These are phyloP conservation scores for Fusarium pseudograminearum DNA, from an alignment of 2,329 filamentous ascomycete species.

Conservation along the genomic window DNA sequence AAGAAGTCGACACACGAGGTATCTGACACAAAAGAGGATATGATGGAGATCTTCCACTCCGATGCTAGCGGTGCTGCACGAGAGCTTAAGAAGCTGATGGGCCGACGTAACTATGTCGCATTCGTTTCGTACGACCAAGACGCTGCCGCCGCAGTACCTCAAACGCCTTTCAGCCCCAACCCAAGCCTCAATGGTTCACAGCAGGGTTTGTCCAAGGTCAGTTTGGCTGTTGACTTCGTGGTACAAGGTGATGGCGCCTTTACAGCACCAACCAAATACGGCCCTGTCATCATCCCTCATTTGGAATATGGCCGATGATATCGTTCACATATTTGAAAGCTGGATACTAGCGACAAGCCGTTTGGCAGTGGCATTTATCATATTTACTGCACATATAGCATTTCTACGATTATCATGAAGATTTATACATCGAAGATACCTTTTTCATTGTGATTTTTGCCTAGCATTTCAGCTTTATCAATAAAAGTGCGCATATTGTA, in stretches of 20 bases:
- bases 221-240: conserved; percentile 94
- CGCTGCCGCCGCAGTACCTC: conserved; percentile 61
- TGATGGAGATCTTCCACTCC: conserved; percentile 99
- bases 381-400: conserved; percentile 37
- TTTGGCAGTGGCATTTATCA: conserved; percentile 6
- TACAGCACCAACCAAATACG: conserved; percentile 90
- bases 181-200: conserved; percentile 52
- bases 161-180: conserved; percentile 55
- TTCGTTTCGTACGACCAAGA: conserved; percentile 96
- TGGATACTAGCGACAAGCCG: conserved; percentile 2
- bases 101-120: conserved; percentile 89
- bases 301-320: conserved; percentile 73
- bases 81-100: conserved; percentile 94
- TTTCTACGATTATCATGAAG: conserved; percentile 39
- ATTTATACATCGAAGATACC: conserved; percentile 43
- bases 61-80: conserved; percentile 87
- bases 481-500: neutral
- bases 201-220: conserved; percentile 73
- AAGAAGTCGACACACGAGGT: conserved; percentile 78
- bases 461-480: neutral
- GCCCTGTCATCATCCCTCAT: conserved; percentile 93
- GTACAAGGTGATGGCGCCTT: conserved; percentile 91
- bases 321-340: neutral
- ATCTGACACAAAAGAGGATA: conserved; percentile 97
- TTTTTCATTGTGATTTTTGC: conserved; percentile 27